These are phyloP conservation scores for Ogataea allantospora DNA, from an alignment of 805 yeast species.

Conservation along the genomic window DNA sequence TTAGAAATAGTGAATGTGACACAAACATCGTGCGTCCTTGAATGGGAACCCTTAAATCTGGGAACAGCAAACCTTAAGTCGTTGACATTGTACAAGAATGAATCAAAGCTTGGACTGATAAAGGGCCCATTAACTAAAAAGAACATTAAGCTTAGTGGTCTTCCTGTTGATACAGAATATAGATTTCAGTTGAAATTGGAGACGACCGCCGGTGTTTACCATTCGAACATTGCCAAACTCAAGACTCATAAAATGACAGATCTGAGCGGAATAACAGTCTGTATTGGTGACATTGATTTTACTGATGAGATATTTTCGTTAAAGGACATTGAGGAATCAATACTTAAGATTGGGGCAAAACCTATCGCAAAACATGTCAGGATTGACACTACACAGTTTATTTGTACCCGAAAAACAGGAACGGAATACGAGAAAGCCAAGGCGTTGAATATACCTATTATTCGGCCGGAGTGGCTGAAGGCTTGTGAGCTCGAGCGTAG, in stretches of 20 bases:
- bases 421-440: constrained; percentile 69
- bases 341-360: constrained; percentile 75
- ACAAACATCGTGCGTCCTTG: constrained; percentile 91
- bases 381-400: constrained; percentile 92
- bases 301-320: constrained; percentile 44
- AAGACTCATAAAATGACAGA: constrained; percentile 96
- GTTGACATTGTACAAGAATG: constrained; percentile 73
- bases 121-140: constrained; percentile 79
- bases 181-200: constrained; percentile 75
- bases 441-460: constrained; percentile 85
- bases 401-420: constrained; percentile 71
- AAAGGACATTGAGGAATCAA: constrained; percentile 61
- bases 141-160: constrained; percentile 85
- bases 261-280: constrained; percentile 85
- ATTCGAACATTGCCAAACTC: constrained; percentile 64
- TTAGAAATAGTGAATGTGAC: constrained; percentile 75
- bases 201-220: constrained; percentile 86
- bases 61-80: constrained; percentile 82
- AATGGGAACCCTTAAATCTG: constrained; percentile 84
- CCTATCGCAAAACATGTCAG: constrained; percentile 70
- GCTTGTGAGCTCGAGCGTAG: constrained; percentile 89
- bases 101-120: constrained; percentile 70
- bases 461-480: constrained; percentile 94
- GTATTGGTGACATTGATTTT: constrained; percentile 76
- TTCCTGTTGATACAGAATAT: constrained; percentile 82